Evolutionary conservation across 148 eudicot species (phyloP).

Genomic region (Nyssa sinensis): DNA sequence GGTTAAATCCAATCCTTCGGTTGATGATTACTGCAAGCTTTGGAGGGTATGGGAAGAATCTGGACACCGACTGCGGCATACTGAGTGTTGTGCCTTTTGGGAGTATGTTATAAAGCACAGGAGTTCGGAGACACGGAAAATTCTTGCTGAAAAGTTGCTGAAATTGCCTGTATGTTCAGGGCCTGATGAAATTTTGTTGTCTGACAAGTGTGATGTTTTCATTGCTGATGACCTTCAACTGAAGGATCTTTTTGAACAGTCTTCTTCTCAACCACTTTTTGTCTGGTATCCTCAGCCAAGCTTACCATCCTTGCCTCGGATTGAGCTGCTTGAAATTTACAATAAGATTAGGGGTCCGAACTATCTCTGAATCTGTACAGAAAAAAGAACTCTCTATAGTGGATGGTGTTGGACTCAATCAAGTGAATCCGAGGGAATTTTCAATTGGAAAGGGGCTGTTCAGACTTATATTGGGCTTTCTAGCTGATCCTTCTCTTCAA

Average conservation of each 20-base stretch:
- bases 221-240: conserved; percentile 60
- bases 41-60: conserved; percentile 70
- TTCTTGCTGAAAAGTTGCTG: conserved; percentile 21
- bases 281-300: conserved; percentile 57
- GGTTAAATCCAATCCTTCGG: conserved; percentile 46
- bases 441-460: conserved; percentile 44
- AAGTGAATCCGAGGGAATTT: conserved; percentile 25
- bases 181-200: conserved; percentile 30
- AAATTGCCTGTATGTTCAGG: conserved; percentile 53
- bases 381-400: conserved; percentile 24
- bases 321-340: conserved; percentile 44
- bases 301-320: conserved; percentile 26
- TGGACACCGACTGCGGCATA: conserved; percentile 21
- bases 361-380: conserved; percentile 42
- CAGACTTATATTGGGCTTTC: conserved; percentile 51
- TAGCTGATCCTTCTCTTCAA: conserved; percentile 34
- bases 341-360: conserved; percentile 48
- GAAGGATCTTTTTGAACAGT: conserved; percentile 43
- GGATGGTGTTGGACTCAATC: conserved; percentile 18
- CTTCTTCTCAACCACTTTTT: conserved; percentile 36
- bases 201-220: conserved; percentile 45
- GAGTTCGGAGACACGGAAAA: conserved; percentile 23
- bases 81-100: conserved; percentile 61
- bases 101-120: conserved; percentile 28
- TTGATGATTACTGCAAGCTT: conserved; percentile 50